These are phyloP conservation scores for Sporisorium iseilematis-ciliati DNA, from an alignment of 1,284 basidiomycete genomes.

Conservation along the genomic window DNA sequence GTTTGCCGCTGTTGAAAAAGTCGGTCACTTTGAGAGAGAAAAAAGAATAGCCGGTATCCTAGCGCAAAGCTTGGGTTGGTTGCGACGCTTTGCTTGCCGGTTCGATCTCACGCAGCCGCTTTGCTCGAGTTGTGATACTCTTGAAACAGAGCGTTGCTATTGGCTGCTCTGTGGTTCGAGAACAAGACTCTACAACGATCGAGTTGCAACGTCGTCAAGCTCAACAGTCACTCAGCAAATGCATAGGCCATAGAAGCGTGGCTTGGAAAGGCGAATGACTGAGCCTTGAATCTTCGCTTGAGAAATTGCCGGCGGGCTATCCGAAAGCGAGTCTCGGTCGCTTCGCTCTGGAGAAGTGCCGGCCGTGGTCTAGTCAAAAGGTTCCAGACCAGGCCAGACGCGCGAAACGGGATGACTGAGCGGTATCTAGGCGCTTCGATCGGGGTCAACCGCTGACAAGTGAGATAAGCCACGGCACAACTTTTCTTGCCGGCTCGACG, in stretches of 20 bases:
- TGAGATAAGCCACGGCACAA: too few species aligned
- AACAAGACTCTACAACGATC: background rate
- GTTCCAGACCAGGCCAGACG: background rate
- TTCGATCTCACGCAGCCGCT: too few species aligned
- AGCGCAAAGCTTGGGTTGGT: too few species aligned
- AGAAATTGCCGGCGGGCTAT: background rate
- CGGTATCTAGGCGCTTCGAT: slow-evolving; percentile 6
- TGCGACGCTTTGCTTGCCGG: too few species aligned
- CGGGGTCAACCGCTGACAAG: background rate
- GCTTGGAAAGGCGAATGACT: background rate
- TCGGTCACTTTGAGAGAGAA: too few species aligned
- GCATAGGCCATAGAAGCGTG: background rate
- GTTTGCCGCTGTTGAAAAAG: too few species aligned
- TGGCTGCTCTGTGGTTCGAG: background rate
- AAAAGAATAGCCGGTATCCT: too few species aligned
- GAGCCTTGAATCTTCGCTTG: background rate
- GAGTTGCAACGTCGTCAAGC: background rate
- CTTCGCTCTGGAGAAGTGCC: too few species aligned
- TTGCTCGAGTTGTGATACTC: too few species aligned
- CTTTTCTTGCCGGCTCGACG: too few species aligned
- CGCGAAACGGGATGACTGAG: background rate
- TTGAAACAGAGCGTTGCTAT: too few species aligned
- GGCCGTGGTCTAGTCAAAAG: background rate
- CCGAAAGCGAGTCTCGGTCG: slow-evolving; percentile 7
- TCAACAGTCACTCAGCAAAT: background rate